Evolutionary conservation across 495 filamentous ascomycete genomes (phyloP).

Genomic region (Aspergillus steynii): DNA sequence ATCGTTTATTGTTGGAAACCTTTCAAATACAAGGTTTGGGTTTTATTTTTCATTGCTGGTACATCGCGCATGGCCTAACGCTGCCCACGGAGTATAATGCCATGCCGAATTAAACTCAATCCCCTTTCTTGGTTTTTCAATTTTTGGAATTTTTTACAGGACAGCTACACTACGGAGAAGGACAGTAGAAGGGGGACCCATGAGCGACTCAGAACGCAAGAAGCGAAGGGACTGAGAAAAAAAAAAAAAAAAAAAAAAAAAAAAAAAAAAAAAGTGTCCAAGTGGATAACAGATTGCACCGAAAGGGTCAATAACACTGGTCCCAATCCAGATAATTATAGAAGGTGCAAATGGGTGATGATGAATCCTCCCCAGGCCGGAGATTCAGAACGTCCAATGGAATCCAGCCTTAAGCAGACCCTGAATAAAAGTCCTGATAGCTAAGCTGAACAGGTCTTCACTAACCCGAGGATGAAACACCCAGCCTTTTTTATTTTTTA

Average conservation of each 20-base stretch:
- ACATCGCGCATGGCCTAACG: slow-evolving; percentile 19
- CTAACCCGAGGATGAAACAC: slow-evolving; percentile 9
- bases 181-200: neutral
- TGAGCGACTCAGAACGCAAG: neutral
- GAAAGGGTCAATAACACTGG: slow-evolving; percentile 6
- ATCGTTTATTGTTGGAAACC: neutral
- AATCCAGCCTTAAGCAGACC: slow-evolving; percentile 6
- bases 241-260: slow-evolving; percentile 1
- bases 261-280: neutral
- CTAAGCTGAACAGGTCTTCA: slow-evolving; percentile 4
- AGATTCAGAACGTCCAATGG: slow-evolving; percentile 1
- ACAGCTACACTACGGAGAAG: neutral
- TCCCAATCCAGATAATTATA: slow-evolving; percentile 10
- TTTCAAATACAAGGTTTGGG: slow-evolving; percentile 17
- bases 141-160: neutral
- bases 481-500: slow-evolving; percentile 4
- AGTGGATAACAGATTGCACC: slow-evolving; percentile 1
- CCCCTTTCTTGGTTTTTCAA: neutral
- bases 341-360: slow-evolving; percentile 6
- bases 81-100: slow-evolving; percentile 6
- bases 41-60: slow-evolving; percentile 16
- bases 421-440: slow-evolving; percentile 7
- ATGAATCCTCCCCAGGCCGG: slow-evolving; percentile 6
- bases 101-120: neutral
- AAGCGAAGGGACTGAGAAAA: neutral